Percentiles rank a stretch among this genome's conserved stretches.
Evolutionary conservation across 345 rosid species (phyloP).

Genomic region (Eucalyptus lansdowneana): DNA sequence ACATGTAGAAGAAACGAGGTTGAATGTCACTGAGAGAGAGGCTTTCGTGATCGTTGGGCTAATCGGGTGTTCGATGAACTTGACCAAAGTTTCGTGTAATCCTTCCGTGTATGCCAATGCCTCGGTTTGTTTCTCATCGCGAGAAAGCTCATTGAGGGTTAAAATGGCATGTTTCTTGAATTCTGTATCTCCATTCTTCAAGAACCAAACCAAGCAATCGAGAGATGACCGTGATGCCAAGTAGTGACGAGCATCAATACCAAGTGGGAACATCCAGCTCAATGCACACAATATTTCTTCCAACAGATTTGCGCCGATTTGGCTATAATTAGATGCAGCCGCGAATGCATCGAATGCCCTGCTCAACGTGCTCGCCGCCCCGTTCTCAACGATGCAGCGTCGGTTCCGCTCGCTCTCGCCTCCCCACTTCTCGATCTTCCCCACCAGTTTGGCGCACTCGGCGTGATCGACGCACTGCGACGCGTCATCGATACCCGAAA

Average conservation of each 20-base stretch:
- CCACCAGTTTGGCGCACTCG: conserved; percentile 2
- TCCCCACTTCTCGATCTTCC: conserved; percentile 22
- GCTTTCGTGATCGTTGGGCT: conserved; percentile 16
- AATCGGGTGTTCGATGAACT: conserved; percentile 15
- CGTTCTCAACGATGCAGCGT: conserved; percentile 6
- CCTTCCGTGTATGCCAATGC: conserved; percentile 9
- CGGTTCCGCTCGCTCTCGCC: conserved; percentile 41
- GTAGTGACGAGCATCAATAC: background rate
- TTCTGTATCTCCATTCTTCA: conserved; percentile 8
- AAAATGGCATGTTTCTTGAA: conserved; percentile 10
- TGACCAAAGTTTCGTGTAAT: background rate
- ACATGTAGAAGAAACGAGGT: background rate
- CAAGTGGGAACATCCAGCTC: conserved; percentile 30
- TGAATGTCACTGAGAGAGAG: conserved; percentile 14
- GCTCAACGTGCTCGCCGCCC: conserved; percentile 7
- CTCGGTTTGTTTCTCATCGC: background rate
- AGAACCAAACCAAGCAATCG: conserved; percentile 10
- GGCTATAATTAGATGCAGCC: background rate
- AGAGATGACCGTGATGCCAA: conserved; percentile 21
- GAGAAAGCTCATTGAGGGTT: conserved; percentile 14
- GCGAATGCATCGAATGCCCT: conserved; percentile 19
- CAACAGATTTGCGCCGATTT: background rate
- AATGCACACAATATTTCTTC: conserved; percentile 16
- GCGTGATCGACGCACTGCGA: conserved; percentile 1
- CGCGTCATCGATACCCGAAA: background rate